phyloP scores from a whole-genome alignment of 2,329 filamentous ascomycete species.

The Fusarium cyanostomum region DNA sequence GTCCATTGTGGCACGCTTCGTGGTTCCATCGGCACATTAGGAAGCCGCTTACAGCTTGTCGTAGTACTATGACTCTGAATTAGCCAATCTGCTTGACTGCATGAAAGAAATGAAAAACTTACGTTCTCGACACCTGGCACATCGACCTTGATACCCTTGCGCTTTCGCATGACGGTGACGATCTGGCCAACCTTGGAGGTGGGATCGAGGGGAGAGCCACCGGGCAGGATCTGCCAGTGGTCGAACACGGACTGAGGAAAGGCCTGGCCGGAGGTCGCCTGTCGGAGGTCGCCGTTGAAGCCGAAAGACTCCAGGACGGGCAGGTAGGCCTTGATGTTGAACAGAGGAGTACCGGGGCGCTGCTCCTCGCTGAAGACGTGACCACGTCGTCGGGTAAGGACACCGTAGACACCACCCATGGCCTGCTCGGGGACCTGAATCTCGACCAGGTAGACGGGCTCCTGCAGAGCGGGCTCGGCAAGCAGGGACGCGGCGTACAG shows the following conservation, averaged over 20 bases:
- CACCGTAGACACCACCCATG: slow-evolving; percentile 99
- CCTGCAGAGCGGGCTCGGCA: slow-evolving; percentile 88
- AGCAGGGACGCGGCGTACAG: slow-evolving; percentile 93
- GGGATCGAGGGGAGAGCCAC: slow-evolving; percentile 88
- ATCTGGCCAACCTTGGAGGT: slow-evolving; percentile 84
- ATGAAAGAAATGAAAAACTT: slow-evolving; percentile 59
- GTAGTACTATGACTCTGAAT: slow-evolving; percentile 75
- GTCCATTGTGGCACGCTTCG: slow-evolving; percentile 55
- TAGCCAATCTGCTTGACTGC: slow-evolving; percentile 22
- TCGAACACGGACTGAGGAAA: slow-evolving; percentile 99
- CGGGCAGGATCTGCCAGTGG: slow-evolving; percentile 96
- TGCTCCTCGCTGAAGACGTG: slow-evolving; percentile 99
- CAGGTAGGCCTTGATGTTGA: slow-evolving; percentile 98
- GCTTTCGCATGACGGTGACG: slow-evolving; percentile 92
- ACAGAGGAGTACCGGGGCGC: slow-evolving; percentile 97
- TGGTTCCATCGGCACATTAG: slow-evolving; percentile 57
- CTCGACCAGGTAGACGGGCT: slow-evolving; percentile 99
- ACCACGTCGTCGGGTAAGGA: slow-evolving; percentile 96
- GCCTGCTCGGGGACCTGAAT: slow-evolving; percentile 98
- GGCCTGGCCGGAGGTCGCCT: slow-evolving; percentile 93
- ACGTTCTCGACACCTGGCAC: slow-evolving; percentile 95
- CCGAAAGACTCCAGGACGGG: slow-evolving; percentile 98
- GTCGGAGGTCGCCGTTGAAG: slow-evolving; percentile 97
- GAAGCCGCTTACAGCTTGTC: slow-evolving; percentile 88
- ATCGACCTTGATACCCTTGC: slow-evolving; percentile 98